Evolutionary conservation across 805 yeast genomes (phyloP).

Genomic region (Jamesozyma spencerorum): DNA sequence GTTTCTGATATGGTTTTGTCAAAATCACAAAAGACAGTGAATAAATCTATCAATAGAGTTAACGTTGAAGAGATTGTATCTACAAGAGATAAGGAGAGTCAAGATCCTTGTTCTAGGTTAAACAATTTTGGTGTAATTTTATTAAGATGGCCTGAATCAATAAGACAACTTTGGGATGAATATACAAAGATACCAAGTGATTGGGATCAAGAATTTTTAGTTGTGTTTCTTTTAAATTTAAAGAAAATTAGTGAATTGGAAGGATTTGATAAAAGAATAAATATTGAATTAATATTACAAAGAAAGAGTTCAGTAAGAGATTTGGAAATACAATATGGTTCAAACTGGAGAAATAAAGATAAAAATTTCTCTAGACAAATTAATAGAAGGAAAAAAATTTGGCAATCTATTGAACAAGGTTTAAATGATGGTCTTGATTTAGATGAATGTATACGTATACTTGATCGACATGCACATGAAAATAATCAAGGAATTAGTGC

Average conservation of each 20-base stretch:
- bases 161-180: conserved; percentile 25
- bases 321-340: conserved; percentile 21
- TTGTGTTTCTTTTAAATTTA: conserved; percentile 14
- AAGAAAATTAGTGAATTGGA: conserved; percentile 10
- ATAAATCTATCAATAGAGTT: no score
- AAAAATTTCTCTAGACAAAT: conserved; percentile 27
- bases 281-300: conserved; percentile 12
- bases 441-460: conserved; percentile 15
- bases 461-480: conserved; percentile 19
- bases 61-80: no score
- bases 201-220: conserved; percentile 19
- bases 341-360: conserved; percentile 25
- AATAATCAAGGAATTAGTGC: conserved; percentile 21
- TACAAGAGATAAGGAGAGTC: background rate
- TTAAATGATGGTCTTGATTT: conserved; percentile 17
- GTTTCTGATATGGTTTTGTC: no score
- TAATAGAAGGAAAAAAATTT: conserved; percentile 27
- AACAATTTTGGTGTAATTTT: conserved; percentile 25
- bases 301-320: conserved; percentile 19
- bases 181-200: conserved; percentile 23
- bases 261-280: background rate
- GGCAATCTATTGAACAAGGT: conserved; percentile 26
- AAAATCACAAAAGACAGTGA: no score
- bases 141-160: conserved; percentile 23
- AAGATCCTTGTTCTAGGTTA: conserved; percentile 19